A percentile compares a stretch with the other conserved stretches of the same genome.
phyloP scores from a whole-genome alignment of 768 basidiomycete species.

The Guyanaporus albipodus region DNA sequence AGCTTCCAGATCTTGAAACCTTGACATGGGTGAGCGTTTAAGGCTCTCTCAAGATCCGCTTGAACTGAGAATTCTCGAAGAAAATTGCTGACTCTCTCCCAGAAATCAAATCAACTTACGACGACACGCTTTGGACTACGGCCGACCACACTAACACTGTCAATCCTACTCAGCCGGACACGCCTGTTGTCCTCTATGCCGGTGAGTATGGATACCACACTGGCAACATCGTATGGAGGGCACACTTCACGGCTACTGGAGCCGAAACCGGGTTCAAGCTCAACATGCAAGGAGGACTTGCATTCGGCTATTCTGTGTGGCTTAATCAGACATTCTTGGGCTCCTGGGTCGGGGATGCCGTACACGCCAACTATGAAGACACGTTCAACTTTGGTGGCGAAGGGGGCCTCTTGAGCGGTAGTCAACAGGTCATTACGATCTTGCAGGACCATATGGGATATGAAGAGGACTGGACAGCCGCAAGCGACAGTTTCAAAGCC shows the following conservation, averaged over 20 bases:
- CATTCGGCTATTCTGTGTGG: conserved; percentile 50
- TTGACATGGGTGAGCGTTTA: conserved; percentile 16
- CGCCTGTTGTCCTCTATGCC: conserved; percentile 43
- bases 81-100: conserved; percentile 28
- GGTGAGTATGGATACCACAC: conserved; percentile 52
- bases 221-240: conserved; percentile 51
- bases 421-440: conserved; percentile 44
- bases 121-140: conserved; percentile 41
- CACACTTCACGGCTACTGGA: conserved; percentile 46
- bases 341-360: conserved; percentile 29
- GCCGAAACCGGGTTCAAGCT: conserved; percentile 41
- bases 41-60: background rate
- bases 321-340: conserved; percentile 46
- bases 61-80: conserved; percentile 11
- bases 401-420: conserved; percentile 16
- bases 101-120: conserved; percentile 38
- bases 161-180: conserved; percentile 37
- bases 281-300: conserved; percentile 41
- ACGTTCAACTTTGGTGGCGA: conserved; percentile 13
- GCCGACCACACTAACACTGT: conserved; percentile 40
- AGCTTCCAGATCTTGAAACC: conserved; percentile 18
- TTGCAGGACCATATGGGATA: conserved; percentile 54
- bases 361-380: conserved; percentile 10
- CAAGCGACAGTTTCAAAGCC: conserved; percentile 43
- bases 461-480: conserved; percentile 42